phyloP scores from a whole-genome alignment of 306 rosid genomes.

The Acacia acuminata region DNA sequence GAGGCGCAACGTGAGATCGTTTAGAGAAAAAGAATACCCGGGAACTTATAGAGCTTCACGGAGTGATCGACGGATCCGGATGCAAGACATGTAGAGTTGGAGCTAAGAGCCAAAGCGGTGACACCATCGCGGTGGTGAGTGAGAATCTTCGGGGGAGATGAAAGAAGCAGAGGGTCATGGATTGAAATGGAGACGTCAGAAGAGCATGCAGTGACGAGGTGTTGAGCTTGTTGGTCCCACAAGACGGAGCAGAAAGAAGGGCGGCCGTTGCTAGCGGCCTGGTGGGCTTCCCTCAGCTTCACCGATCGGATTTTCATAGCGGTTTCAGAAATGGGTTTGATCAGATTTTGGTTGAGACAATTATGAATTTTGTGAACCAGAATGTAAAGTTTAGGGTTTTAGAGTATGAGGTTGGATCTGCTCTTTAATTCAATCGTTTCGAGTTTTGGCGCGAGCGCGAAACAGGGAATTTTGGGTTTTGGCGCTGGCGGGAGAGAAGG shows the following conservation, averaged over 20 bases:
- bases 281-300: slow-evolving; percentile 89
- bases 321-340: background rate
- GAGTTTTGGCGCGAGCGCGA: slow-evolving; percentile 45
- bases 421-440: background rate
- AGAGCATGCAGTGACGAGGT: slow-evolving; percentile 75
- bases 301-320: slow-evolving; percentile 80
- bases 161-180: slow-evolving; percentile 71
- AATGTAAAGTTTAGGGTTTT: background rate
- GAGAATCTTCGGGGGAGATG: slow-evolving; percentile 68
- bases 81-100: slow-evolving; percentile 92
- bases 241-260: slow-evolving; percentile 79
- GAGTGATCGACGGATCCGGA: slow-evolving; percentile 93
- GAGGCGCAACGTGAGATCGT: background rate
- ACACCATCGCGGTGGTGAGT: slow-evolving; percentile 95
- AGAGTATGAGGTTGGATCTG: background rate
- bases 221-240: slow-evolving; percentile 84
- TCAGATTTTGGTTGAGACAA: background rate
- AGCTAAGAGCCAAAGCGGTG: slow-evolving; percentile 88
- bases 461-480: background rate
- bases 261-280: slow-evolving; percentile 45
- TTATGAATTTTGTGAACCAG: background rate
- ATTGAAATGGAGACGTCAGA: slow-evolving; percentile 66
- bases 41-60: slow-evolving; percentile 96
- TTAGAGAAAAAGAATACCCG: slow-evolving; percentile 44
- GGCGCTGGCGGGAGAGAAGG: slow-evolving; percentile 44